phyloP scores from a whole-genome alignment of 805 yeast species.

The Starmerella asiatica region DNA sequence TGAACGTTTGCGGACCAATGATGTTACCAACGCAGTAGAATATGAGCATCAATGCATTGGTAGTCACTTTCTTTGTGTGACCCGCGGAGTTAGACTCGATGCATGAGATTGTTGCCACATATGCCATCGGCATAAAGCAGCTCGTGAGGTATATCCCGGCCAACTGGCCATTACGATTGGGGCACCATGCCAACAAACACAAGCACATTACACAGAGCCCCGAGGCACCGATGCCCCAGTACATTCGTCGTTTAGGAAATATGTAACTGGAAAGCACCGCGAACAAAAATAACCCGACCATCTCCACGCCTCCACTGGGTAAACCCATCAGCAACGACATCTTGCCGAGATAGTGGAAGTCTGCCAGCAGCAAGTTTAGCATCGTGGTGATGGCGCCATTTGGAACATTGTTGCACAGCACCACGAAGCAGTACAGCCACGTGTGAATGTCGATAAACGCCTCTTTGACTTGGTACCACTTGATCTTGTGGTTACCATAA shows the following conservation, averaged over 20 bases:
- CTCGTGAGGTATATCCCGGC: constrained; percentile 14
- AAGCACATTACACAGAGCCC: constrained; percentile 8
- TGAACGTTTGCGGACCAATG: constrained; percentile 51
- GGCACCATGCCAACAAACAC: constrained; percentile 20
- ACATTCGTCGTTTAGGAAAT: constrained; percentile 7
- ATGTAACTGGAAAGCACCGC: constrained; percentile 9
- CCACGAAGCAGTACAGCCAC: constrained; percentile 35
- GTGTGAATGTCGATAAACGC: constrained; percentile 38
- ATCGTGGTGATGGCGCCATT: constrained; percentile 45
- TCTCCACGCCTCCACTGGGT: constrained; percentile 37
- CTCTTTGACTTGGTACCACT: constrained; percentile 41
- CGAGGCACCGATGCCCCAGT: constrained; percentile 8
- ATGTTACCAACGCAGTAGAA: constrained; percentile 44
- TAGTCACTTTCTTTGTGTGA: constrained; percentile 41
- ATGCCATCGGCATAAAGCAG: constrained; percentile 7
- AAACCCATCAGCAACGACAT: constrained; percentile 30
- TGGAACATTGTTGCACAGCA: constrained; percentile 34
- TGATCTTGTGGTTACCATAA: constrained; percentile 42
- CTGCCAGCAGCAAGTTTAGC: constrained; percentile 33
- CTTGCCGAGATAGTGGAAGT: constrained; percentile 33
- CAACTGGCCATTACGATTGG: constrained; percentile 13
- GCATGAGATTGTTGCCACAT: constrained; percentile 19
- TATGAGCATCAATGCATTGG: constrained; percentile 34
- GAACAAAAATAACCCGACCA: constrained; percentile 12
- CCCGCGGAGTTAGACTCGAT: constrained; percentile 41